Conservation (phyloP, 164 flowering plant species). For the Vitis riparia region DNA sequence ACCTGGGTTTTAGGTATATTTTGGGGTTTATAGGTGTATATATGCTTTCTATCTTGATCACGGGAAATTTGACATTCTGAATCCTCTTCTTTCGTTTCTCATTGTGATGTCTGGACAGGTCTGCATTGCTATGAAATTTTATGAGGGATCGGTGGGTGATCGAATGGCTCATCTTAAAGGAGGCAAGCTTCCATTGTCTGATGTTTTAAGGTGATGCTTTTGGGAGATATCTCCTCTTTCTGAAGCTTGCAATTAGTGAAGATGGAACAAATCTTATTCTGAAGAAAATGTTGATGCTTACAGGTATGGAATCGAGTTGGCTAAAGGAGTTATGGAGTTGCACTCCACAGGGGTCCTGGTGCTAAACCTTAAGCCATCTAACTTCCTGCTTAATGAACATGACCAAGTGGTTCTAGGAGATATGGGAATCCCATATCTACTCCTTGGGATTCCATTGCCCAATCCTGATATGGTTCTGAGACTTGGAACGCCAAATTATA, state of each 20-base stretch:
- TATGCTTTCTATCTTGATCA: too few species aligned
- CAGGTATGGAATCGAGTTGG: conserved; percentile 81
- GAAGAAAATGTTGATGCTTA: conserved; percentile 7
- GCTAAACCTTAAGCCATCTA: conserved; percentile 84
- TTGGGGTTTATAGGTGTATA: too few species aligned
- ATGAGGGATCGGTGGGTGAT: conserved; percentile 88
- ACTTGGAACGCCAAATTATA: conserved; percentile 87
- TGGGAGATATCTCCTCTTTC: too few species aligned
- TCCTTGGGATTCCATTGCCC: conserved; percentile 59
- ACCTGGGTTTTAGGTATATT: too few species aligned
- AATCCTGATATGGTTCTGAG: conserved; percentile 51
- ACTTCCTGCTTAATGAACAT: conserved; percentile 68
- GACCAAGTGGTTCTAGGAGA: conserved; percentile 77
- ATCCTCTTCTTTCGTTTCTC: too few species aligned
- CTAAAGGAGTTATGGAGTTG: conserved; percentile 64
- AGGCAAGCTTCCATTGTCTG: conserved; percentile 66
- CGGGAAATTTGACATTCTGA: too few species aligned
- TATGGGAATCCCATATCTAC: conserved; percentile 71
- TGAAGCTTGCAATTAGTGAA: too few species aligned
- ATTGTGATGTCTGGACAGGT: conserved; percentile 35
- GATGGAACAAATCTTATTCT: too few species aligned
- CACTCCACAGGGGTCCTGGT: conserved; percentile 67
- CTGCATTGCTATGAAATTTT: conserved; percentile 79
- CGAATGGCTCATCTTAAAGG: conserved; percentile 67
- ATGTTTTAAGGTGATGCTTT: conserved; percentile 69